Evolutionary conservation across 2,329 filamentous ascomycete genomes (phyloP), one percentile per base, ranked within the genome.

Genomic region (Penicillium oxalicum): DNA sequence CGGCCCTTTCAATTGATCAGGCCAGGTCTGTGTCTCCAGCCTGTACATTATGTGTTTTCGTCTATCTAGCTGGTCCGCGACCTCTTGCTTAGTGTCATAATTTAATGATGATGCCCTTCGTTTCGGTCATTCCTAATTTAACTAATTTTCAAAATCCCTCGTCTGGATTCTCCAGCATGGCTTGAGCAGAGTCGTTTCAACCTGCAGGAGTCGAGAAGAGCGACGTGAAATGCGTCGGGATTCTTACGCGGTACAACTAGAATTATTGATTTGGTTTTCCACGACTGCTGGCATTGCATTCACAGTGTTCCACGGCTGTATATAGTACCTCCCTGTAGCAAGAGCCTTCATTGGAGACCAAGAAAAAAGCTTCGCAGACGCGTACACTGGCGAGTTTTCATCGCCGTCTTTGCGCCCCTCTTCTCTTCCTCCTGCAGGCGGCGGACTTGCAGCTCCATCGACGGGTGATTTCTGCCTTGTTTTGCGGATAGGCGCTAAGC

Each of bases 31-130:
- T 44, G 45, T 50, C 50, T 49, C 36, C 45, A 47, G 43, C 39
- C 38, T 61, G 57, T 61, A 60, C 37, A 60, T 61, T 60, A 60
- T 51, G 7, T 32, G 29, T 32, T 11, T 32, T 32, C 47, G 49
- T 36, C 36, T 44, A 33, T 52, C 45, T 53, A 55, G 48, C 51
- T 52, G 50, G 48, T 27, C 48, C 32, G 35, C 38, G 26, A 26
- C 24, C 25, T 45, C 13, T 45, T 39, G 33, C 33, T 27, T 39
- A 28, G 35, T 49, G 48, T 51, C 53, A 51, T 56, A 32, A 32
- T 54, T 48, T 59, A 59, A 60, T 56, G 56, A 59, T 59, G 44
- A 59, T 51, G 58, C 52, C 51, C 53, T 39, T 57, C 54, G 42
- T 37, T 44, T 41, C 35, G 42, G 53, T 48, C 36, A 48, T 45